These are phyloP conservation scores for Zygosaccharomyces kombuchaensis DNA, from an alignment of 805 yeast species.

Conservation along the genomic window DNA sequence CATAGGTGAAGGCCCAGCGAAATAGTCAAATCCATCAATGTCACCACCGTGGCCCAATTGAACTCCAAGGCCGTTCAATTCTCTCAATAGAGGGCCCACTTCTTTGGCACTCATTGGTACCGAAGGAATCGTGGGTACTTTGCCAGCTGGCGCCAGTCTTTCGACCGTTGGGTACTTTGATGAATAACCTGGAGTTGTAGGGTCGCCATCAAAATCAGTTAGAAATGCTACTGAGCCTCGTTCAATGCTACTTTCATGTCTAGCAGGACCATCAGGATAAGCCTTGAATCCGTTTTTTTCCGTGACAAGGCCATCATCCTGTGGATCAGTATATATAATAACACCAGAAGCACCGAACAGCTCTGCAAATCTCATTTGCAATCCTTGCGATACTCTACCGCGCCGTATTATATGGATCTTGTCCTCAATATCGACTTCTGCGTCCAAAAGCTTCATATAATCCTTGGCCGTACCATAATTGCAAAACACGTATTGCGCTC, in stretches of 20 bases:
- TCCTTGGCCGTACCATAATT: slow-evolving; percentile 59
- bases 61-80: slow-evolving; percentile 39
- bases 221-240: slow-evolving; percentile 57
- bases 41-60: slow-evolving; percentile 40
- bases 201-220: slow-evolving; percentile 67
- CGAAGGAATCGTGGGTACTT: slow-evolving; percentile 51
- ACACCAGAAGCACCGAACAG: slow-evolving; percentile 59
- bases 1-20: slow-evolving; percentile 43
- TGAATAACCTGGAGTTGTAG: slow-evolving; percentile 71
- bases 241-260: slow-evolving; percentile 57
- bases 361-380: slow-evolving; percentile 60
- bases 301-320: slow-evolving; percentile 56
- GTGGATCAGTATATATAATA: slow-evolving; percentile 39
- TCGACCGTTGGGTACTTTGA: slow-evolving; percentile 41
- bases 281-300: slow-evolving; percentile 50
- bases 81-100: slow-evolving; percentile 38
- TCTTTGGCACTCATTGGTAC: slow-evolving; percentile 46
- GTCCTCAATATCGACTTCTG: slow-evolving; percentile 44
- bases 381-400: slow-evolving; percentile 48
- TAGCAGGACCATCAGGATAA: slow-evolving; percentile 64
- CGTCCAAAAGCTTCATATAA: slow-evolving; percentile 40
- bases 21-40: slow-evolving; percentile 41
- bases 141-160: slow-evolving; percentile 39
- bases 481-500: slow-evolving; percentile 51
- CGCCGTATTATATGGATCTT: slow-evolving; percentile 57